Percentiles rank a stretch among this genome's conserved stretches.
These are phyloP conservation scores for Canariomyces notabilis DNA, from an alignment of 2,329 filamentous ascomycete species.

Conservation along the genomic window DNA sequence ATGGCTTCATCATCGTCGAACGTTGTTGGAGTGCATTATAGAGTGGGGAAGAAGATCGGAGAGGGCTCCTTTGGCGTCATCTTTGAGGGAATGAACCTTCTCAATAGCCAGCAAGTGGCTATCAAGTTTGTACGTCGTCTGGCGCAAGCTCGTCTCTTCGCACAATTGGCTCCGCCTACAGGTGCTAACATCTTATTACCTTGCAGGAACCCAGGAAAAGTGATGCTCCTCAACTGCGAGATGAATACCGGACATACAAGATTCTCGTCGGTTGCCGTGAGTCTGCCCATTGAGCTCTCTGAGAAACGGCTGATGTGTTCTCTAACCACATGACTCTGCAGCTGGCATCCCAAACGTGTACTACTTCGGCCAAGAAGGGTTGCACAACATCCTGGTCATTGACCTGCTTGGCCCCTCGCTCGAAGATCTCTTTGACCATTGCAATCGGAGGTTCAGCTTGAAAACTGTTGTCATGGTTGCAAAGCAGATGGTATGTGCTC, in stretches of 20 bases:
- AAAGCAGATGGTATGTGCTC: slow-evolving; percentile 76
- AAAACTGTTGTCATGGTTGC: slow-evolving; percentile 99
- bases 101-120: slow-evolving; percentile 98
- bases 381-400: slow-evolving; percentile 98
- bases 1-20: slow-evolving; percentile 92
- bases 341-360: slow-evolving; percentile 99
- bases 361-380: slow-evolving; percentile 96
- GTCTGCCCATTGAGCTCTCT: slow-evolving; percentile 36
- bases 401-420: slow-evolving; percentile 91
- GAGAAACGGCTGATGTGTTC: background rate
- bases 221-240: slow-evolving; percentile 92
- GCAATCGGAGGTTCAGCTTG: slow-evolving; percentile 87
- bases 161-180: background rate
- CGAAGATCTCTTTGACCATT: slow-evolving; percentile 96
- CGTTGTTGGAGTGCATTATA: slow-evolving; percentile 97
- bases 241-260: slow-evolving; percentile 99
- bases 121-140: slow-evolving; percentile 86
- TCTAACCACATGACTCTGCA: slow-evolving; percentile 35
- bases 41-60: slow-evolving; percentile 98
- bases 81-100: slow-evolving; percentile 94
- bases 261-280: slow-evolving; percentile 98
- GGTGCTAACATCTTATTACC: slow-evolving; percentile 12
- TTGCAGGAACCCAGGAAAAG: slow-evolving; percentile 91
- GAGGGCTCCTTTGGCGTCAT: slow-evolving; percentile 98
- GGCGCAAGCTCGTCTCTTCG: background rate